Conservation (phyloP, 2,329 filamentous ascomycete genomes). For the Pezicula neosporulosa region DNA sequence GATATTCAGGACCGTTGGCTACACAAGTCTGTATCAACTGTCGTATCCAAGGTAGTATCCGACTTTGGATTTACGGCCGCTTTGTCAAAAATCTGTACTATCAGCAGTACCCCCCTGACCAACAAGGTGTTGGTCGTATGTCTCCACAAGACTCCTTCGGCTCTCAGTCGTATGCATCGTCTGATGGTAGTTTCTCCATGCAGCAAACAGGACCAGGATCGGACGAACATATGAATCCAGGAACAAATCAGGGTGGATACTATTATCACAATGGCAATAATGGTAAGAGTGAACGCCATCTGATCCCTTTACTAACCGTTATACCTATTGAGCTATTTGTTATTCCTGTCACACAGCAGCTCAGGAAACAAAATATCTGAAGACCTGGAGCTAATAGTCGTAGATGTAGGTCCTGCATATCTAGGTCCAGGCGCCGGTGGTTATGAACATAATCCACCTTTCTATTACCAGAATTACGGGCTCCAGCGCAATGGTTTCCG, state of each 20-base stretch:
- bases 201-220: neutral
- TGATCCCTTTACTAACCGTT: no score
- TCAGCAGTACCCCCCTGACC: slow-evolving; percentile 12
- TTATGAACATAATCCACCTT: no score
- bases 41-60: slow-evolving; percentile 6
- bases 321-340: no score
- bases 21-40: slow-evolving; percentile 13
- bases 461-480: no score
- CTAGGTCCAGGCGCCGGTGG: no score
- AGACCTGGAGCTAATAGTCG: no score
- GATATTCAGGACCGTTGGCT: slow-evolving; percentile 2
- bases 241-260: neutral
- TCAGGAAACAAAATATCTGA: no score
- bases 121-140: slow-evolving; percentile 6
- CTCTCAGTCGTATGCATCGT: neutral
- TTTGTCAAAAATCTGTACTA: slow-evolving; percentile 14
- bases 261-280: no score
- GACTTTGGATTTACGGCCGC: slow-evolving; percentile 23
- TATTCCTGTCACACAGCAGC: no score
- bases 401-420: no score
- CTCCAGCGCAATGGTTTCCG: no score
- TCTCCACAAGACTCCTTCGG: neutral
- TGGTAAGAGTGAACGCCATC: no score
- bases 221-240: neutral
- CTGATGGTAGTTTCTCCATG: neutral